Percentiles rank a stretch among this genome's conserved stretches.
phyloP scores from a whole-genome alignment of 306 rosid species.

The Prunus salicina region DNA sequence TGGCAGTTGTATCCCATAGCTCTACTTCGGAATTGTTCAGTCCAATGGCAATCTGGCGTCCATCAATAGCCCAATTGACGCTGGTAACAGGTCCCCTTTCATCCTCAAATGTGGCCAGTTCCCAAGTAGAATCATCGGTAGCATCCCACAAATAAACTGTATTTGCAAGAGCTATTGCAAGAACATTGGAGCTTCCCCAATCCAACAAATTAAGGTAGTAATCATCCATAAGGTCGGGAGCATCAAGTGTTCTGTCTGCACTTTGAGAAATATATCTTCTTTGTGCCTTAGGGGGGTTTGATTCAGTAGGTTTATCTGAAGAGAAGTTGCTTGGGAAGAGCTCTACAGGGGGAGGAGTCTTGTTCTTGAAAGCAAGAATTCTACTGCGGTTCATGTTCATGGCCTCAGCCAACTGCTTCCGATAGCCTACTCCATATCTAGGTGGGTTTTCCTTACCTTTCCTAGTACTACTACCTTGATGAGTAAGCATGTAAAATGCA shows the following conservation, averaged over 20 bases:
- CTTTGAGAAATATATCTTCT: slow-evolving; percentile 62
- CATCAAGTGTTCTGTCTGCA: slow-evolving; percentile 67
- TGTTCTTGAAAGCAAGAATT: slow-evolving; percentile 77
- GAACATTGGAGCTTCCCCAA: no score
- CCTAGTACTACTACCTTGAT: slow-evolving; percentile 6
- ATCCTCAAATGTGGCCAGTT: slow-evolving; percentile 57
- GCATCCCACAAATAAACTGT: no score
- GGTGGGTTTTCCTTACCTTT: slow-evolving; percentile 47
- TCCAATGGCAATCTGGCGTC: slow-evolving; percentile 63
- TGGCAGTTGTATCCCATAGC: slow-evolving; percentile 62
- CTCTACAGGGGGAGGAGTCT: slow-evolving; percentile 53
- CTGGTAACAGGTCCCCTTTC: slow-evolving; percentile 71
- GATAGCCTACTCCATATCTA: slow-evolving; percentile 39
- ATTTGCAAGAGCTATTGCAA: no score
- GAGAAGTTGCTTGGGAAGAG: slow-evolving; percentile 32
- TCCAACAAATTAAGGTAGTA: no score
- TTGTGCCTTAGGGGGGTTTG: slow-evolving; percentile 20
- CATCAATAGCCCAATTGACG: slow-evolving; percentile 76
- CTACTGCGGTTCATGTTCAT: slow-evolving; percentile 60
- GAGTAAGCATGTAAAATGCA: slow-evolving; percentile 32
- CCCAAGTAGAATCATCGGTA: slow-evolving; percentile 59
- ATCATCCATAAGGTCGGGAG: slow-evolving; percentile 68
- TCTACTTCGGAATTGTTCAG: slow-evolving; percentile 66
- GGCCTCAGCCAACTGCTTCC: slow-evolving; percentile 53
- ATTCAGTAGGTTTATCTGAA: slow-evolving; percentile 15